Evolutionary conservation across 768 basidiomycete genomes (phyloP).

Genomic region (Scleroderma bovista): DNA sequence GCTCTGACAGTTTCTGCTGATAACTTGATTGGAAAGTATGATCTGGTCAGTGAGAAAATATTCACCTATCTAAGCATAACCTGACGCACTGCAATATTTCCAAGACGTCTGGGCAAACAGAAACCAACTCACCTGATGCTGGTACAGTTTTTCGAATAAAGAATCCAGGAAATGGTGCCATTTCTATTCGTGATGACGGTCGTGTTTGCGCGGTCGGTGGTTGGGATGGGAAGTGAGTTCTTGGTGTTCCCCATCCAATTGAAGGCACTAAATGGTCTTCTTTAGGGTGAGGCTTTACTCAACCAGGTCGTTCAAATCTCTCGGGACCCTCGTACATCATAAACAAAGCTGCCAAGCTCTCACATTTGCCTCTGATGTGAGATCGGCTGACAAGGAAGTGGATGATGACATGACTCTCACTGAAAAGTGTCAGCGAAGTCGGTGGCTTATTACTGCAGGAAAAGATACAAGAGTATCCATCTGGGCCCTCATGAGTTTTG

Average conservation of each 20-base stretch:
- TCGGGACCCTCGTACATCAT: slow-evolving; percentile 84
- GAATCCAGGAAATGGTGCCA: slow-evolving; percentile 70
- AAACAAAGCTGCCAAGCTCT: slow-evolving; percentile 71
- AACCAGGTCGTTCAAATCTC: slow-evolving; percentile 69
- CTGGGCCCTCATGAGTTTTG: background rate
- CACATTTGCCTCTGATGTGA: slow-evolving; percentile 48
- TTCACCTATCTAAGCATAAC: background rate
- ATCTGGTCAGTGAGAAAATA: slow-evolving; percentile 35
- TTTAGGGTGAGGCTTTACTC: slow-evolving; percentile 78
- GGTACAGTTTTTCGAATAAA: slow-evolving; percentile 51
- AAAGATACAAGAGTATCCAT: background rate
- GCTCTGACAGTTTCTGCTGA: slow-evolving; percentile 86
- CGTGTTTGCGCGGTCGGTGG: slow-evolving; percentile 83
- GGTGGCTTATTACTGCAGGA: slow-evolving; percentile 1
- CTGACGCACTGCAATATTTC: background rate
- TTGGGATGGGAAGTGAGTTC: slow-evolving; percentile 86
- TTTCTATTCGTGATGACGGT: slow-evolving; percentile 74
- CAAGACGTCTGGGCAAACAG: slow-evolving; percentile 9
- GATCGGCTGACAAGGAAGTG: slow-evolving; percentile 24
- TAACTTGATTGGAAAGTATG: slow-evolving; percentile 64
- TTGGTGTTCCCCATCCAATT: background rate
- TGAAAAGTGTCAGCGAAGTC: slow-evolving; percentile 37
- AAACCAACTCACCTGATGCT: slow-evolving; percentile 11
- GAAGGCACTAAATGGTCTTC: background rate
- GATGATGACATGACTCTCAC: slow-evolving; percentile 45